Evolutionary conservation across 2,329 filamentous ascomycete species (phyloP), one percentile per base, ranked within the genome.

Genomic region (Ceratocystis papillata): DNA sequence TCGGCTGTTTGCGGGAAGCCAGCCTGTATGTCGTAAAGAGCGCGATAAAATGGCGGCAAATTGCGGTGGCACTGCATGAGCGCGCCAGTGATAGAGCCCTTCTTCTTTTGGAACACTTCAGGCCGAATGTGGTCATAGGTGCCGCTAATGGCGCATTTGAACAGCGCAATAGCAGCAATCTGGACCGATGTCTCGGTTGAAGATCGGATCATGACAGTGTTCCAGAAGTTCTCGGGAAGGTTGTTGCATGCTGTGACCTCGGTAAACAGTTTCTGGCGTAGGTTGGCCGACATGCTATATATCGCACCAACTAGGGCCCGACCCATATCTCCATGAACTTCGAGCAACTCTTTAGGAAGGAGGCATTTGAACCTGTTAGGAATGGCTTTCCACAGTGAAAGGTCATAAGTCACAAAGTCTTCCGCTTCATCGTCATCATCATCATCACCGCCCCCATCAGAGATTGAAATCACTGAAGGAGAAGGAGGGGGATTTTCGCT

Each of bases 391-490:
- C 66, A 67, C 2, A 22, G 22, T 2, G 59, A 63, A n/a, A 69
- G 30, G 20, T 66, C 63, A 17, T 66, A 62, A 28, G 48, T 22
- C 28, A 65, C 59, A 17, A 22, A 68, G 3, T 63, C 64, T 5
- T 69, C 70, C 15, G 67, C 70, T 5, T 68, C 62, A 0, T 70
- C 71, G 2, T 71, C 70, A 15, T 70, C 65, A 15, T 70, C 71
- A 1, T 70, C 71, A 1, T 70, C 69, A 1, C 70, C 63, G 17
- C 70, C 70, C 15, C 70, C 65, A n/a, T 65, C 63, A 2, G 60
- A 66, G 28, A 66, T 66, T 64, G 17, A 74, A 15, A 77, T 75
- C 6, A 62, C 17, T 22, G 53, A 66, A 28, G 28, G 30, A 5
- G 60, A 59, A 6, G 10, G n/a, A 20, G 53, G 20, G 1, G 7